These are phyloP conservation scores for Stropharia rugosoannulata DNA, from an alignment of 768 basidiomycete species.

Conservation along the genomic window DNA sequence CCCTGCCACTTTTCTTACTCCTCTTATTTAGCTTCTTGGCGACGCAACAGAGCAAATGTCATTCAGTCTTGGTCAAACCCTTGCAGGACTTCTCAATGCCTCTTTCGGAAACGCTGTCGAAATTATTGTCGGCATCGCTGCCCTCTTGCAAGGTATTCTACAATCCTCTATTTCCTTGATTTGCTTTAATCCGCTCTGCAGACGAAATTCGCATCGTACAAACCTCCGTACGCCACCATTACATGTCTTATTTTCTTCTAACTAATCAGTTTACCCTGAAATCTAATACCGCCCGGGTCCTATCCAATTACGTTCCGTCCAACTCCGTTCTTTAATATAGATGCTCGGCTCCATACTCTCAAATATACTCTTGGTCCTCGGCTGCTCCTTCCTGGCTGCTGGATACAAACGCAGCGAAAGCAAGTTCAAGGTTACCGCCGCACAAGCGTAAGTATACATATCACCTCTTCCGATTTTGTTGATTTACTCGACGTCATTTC, in stretches of 20 bases:
- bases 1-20: not conserved
- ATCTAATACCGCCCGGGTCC: not conserved
- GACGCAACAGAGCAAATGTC: constrained; percentile 84
- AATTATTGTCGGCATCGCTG: constrained; percentile 87
- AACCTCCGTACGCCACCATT: constrained; percentile 60
- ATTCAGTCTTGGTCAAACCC: constrained; percentile 74
- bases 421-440: constrained; percentile 78
- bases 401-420: constrained; percentile 68
- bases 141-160: constrained; percentile 66
- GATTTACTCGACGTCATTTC: not conserved
- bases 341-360: constrained; percentile 91
- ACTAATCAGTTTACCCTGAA: not conserved
- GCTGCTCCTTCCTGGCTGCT: constrained; percentile 89
- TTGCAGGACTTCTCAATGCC: constrained; percentile 86
- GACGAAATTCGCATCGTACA: constrained; percentile 88
- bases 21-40: constrained; percentile 57
- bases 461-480: not conserved
- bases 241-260: not conserved
- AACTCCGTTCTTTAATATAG: constrained; percentile 30
- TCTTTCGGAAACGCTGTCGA: constrained; percentile 85
- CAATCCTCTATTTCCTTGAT: not conserved
- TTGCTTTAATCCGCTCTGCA: constrained; percentile 24
- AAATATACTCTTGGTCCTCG: constrained; percentile 86
- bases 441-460: constrained; percentile 69
- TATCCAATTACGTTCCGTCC: not conserved